Percentiles rank a stretch among this genome's conserved stretches.
Conservation (phyloP, 2,329 filamentous ascomycete genomes). For the Colletotrichum euphorbiae region DNA sequence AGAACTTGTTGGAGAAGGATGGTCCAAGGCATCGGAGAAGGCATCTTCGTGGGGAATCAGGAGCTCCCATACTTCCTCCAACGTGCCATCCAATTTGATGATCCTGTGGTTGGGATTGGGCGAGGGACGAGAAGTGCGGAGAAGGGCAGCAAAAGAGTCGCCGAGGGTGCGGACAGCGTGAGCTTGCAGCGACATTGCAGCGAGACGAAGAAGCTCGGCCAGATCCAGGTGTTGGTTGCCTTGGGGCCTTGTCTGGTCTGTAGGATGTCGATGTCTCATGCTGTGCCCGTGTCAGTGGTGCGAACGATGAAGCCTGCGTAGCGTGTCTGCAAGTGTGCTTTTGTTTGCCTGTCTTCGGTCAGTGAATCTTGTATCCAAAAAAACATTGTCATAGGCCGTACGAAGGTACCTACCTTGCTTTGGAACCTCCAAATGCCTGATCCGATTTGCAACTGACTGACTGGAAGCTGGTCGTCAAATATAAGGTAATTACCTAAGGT, state of each 20-base stretch:
- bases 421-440: too few species aligned
- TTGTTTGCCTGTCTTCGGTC: background rate
- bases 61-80: background rate
- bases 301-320: background rate
- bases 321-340: background rate
- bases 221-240: slow-evolving; percentile 5
- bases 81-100: slow-evolving; percentile 11
- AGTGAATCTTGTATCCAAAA: too few species aligned
- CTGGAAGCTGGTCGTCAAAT: too few species aligned
- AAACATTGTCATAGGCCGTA: too few species aligned
- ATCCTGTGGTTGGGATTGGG: slow-evolving; percentile 10
- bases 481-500: too few species aligned
- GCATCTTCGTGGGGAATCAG: background rate
- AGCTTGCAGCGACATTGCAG: slow-evolving; percentile 8
- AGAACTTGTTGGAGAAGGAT: background rate
- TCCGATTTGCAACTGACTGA: too few species aligned
- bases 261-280: slow-evolving; percentile 14
- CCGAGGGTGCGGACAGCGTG: background rate
- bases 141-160: slow-evolving; percentile 3
- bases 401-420: too few species aligned
- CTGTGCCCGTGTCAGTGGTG: slow-evolving; percentile 12
- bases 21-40: background rate
- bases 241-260: background rate
- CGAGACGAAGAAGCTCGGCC: slow-evolving; percentile 12
- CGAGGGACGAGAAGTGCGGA: slow-evolving; percentile 20